Evolutionary conservation across 805 yeast species (phyloP), one percentile per base, ranked within the genome.

Genomic region (Jamesozyma lodderae): DNA sequence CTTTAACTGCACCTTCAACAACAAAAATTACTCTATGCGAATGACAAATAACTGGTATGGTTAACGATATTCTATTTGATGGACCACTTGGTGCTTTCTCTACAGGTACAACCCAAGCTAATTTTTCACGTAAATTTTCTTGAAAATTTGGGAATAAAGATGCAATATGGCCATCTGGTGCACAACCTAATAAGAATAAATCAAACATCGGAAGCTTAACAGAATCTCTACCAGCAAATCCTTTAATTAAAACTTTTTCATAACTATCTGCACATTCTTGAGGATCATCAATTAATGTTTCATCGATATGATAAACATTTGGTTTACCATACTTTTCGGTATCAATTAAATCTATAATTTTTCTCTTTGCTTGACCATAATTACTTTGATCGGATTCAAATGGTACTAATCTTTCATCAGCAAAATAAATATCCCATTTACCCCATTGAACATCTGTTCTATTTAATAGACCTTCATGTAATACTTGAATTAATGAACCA

Each of bases 101-200:
- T 6, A 90, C 94, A 1, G 96, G 94, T 19, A 85, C 82, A 46
- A 88, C 88, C 96, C 97, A 90, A 1, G 96, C 96, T 49, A 81
- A 72, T 44, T 80, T 75, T 60, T 90, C 98, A 55, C 96, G 73
- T 47, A 90, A 67, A 40, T 83, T 81, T 49, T 84, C 92, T 54
- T 84, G 92, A 44, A 64, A 66, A 57, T 81, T 81, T 17, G 98
- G 98, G 69, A 90, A 90, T 40, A 90, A 72, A n/a, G 95, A 86
- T 37, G 96, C 95, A 55, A 86, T 84, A 61, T 90, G 98, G 17
- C 98, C 98, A 61, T 90, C 98, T 3, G 97, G 97, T 1, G 98
- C 98, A 69, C 97, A 90, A 19, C 98, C 98, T 42, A 92, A 69
- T 47, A 92, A 67, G 45, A 92, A 73, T 38, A 92, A 66, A 61